Base-by-base conservation (phyloP, 2,329 filamentous ascomycete species). In the Sphaerulina musiva region DNA sequence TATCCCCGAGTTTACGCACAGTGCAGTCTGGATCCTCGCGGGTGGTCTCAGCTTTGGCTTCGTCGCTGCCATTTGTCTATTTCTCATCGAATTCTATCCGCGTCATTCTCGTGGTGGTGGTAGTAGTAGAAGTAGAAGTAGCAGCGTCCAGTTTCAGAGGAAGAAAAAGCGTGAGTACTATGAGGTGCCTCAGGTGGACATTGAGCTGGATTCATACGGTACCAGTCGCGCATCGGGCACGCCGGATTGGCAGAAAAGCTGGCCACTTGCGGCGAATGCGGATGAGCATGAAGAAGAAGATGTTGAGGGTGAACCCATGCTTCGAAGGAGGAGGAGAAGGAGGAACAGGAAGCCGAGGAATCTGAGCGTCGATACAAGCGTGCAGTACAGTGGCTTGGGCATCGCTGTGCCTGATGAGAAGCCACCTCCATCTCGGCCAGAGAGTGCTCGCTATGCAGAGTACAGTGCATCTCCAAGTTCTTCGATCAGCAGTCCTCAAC, bases 61-160 rank as follows among this genome's bases (percentile, higher is more conserved):
- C 14, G 34, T 62, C 3, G 39, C 36, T 4, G 38, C 55, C 1
- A 38, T 59, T 1, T 48, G 64, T 8, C 57, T 68, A 1, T 60
- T 57, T 46, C 53, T 62, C 14, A 59, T 54, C 20, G 62, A 64
- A 17, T 64, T 65, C 34, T 61, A 62, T 5, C 52, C 59, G 8
- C 45, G 41, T 6, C 26, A 7, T 34, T 23, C 38, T 29, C 26
- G 2, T 29, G 6, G 26, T 29, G 6, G 26, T 29, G 26, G 8
- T 20, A 20, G 20, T 20, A 20, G 20, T 20, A 20, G 14, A 17
- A 17, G 14, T 17, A 17, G 14, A 17, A 17, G 20, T 20, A 20
- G 20, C 20, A 20, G 20, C n/a, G 26, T 31, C 9, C 2, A 36
- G 40, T 6, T 12, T 11, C 17, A 38, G 26, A 20, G 3, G 31